Evolutionary conservation across 73 alveolate species (phyloP), one percentile per base, ranked within the genome.

Genomic region (Blepharisma japonicum): DNA sequence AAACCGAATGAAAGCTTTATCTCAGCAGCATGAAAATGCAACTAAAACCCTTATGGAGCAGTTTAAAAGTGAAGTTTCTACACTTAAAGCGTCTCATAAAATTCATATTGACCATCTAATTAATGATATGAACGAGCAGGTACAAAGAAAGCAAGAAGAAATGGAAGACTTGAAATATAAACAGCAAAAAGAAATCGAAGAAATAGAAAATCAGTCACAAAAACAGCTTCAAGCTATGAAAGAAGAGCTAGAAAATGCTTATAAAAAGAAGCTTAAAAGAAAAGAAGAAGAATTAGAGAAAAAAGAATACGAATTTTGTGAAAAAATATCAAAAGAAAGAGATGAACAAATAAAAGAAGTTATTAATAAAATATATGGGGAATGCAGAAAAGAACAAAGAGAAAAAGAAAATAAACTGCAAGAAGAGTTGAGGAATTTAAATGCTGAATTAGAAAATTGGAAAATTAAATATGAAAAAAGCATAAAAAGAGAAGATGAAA

Each of bases 11-110:
- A 61, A 61, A 61, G 74, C 74, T 61, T 25, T 61, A 25, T 14
- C 74, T 9, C 38, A 61, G 18, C 74, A 61, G 23, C 74, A 61
- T 5, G 49, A 61, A 18, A 8, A 14, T 2, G 74, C 74, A 25
- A 61, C 39, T 2, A 9, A n/a, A 25, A 61, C 74, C 74, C 74
- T 61, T 61, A 61, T 61, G 49, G 74, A 61, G 47, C 74, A 61
- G 74, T 61, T 61, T 25, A 61, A 25, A n/a, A 14, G 46, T 2
- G 74, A 61, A 61, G 47, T 61, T 25, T 25, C 46, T 8, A 61
- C 23, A 48, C 14, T 61, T 8, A 61, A 61, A 61, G 14, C 47
- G 23, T 20, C 18, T 25, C 74, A 61, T 9, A 61, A 61, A 25
- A 39, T 14, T 8, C 49, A 25, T 14, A 61, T 61, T 39, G 74